Conservation (phyloP, 768 basidiomycete genomes). For the Psilocybe azurescens region DNA sequence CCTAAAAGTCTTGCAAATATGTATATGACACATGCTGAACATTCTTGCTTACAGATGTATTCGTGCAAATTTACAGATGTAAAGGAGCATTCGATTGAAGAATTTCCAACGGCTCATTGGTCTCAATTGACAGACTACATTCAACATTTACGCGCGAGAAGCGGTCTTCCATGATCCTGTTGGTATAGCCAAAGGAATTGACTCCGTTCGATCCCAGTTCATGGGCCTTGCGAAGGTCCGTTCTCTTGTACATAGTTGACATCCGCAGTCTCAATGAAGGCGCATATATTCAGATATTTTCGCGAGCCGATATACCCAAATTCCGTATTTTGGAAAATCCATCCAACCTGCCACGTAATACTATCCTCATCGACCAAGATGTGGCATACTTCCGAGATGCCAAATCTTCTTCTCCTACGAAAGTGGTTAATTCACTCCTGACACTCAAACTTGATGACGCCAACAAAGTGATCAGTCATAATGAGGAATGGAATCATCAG, state of each 20-base stretch:
- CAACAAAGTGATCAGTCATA: slow-evolving; percentile 42
- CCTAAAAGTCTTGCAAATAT: not conserved
- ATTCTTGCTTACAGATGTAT: slow-evolving; percentile 34
- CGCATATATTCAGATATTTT: slow-evolving; percentile 39
- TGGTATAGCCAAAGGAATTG: slow-evolving; percentile 45
- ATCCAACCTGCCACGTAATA: slow-evolving; percentile 36
- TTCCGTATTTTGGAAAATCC: slow-evolving; percentile 49
- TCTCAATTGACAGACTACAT: slow-evolving; percentile 37
- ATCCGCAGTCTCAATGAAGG: not conserved
- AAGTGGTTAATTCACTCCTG: slow-evolving; percentile 49
- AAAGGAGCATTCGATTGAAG: not conserved
- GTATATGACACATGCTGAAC: not conserved
- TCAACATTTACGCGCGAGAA: slow-evolving; percentile 44
- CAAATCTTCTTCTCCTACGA: slow-evolving; percentile 42
- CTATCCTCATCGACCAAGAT: slow-evolving; percentile 52
- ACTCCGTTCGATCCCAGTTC: slow-evolving; percentile 48
- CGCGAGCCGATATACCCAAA: slow-evolving; percentile 45
- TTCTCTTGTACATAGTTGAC: not conserved
- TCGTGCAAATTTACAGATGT: slow-evolving; percentile 43
- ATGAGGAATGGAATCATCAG: slow-evolving; percentile 52
- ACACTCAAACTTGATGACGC: slow-evolving; percentile 43
- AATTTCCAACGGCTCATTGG: not conserved
- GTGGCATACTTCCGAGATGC: slow-evolving; percentile 48
- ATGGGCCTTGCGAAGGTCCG: slow-evolving; percentile 46
- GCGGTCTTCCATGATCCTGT: slow-evolving; percentile 52